phyloP scores from a whole-genome alignment of 208 protist genomes.

The Trypanosoma brucei region DNA sequence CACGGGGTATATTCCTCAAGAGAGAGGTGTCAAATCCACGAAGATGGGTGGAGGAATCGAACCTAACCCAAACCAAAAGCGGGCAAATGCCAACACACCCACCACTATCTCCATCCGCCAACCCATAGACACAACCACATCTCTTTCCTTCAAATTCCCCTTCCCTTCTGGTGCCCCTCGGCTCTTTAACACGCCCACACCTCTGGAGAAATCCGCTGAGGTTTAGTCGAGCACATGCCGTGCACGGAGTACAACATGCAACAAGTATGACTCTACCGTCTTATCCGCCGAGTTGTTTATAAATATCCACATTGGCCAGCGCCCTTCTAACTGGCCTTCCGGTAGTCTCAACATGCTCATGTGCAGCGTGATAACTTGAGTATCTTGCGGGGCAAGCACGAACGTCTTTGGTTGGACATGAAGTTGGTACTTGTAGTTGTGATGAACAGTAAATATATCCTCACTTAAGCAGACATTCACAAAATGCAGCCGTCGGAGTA shows the following conservation, averaged over 20 bases:
- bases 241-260: constrained; percentile 75
- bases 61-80: too few species aligned
- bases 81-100: too few species aligned
- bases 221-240: constrained; percentile 20
- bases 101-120: too few species aligned
- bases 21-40: too few species aligned
- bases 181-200: too few species aligned
- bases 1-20: too few species aligned
- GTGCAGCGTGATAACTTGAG: constrained; percentile 69
- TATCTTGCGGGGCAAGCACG: constrained; percentile 66
- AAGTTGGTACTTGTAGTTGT: constrained; percentile 87
- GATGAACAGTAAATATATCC: constrained; percentile 72
- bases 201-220: too few species aligned
- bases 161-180: too few species aligned
- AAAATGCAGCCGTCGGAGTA: constrained; percentile 83
- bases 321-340: constrained; percentile 70
- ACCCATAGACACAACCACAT: too few species aligned
- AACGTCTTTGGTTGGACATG: constrained; percentile 62
- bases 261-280: constrained; percentile 81
- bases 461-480: constrained; percentile 49
- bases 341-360: constrained; percentile 72
- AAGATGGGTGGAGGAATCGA: too few species aligned
- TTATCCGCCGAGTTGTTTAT: constrained; percentile 83
- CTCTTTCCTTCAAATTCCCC: too few species aligned
- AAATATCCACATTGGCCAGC: constrained; percentile 90